These are phyloP conservation scores for Globisporangium solare DNA, from an alignment of 352 stramenopile species.

Conservation along the genomic window DNA sequence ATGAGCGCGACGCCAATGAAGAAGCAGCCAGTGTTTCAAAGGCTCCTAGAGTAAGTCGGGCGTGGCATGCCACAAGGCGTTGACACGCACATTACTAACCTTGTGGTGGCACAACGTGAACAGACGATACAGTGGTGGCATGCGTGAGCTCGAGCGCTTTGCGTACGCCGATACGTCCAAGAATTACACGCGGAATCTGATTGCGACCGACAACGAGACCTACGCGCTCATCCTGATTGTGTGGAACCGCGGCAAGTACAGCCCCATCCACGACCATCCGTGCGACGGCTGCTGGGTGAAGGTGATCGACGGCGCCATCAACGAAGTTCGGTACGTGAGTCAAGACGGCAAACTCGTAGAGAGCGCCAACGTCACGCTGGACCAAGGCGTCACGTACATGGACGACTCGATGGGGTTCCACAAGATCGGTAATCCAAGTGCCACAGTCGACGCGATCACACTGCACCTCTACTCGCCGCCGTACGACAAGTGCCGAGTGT, in stretches of 20 bases:
- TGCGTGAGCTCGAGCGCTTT: constrained; percentile 57
- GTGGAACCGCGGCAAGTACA: constrained; percentile 84
- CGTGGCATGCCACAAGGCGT: neutral
- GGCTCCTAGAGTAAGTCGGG: constrained; percentile 34
- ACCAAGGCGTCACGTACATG: constrained; percentile 45
- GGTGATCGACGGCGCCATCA: constrained; percentile 58
- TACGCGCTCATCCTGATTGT: constrained; percentile 93
- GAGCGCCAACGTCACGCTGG: constrained; percentile 25
- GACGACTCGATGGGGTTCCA: constrained; percentile 76
- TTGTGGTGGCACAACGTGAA: neutral
- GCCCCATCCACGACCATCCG: constrained; percentile 86
- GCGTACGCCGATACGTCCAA: constrained; percentile 62
- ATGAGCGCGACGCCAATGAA: constrained; percentile 25
- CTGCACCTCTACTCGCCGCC: constrained; percentile 85
- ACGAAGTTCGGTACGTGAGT: constrained; percentile 65
- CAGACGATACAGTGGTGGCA: constrained; percentile 36
- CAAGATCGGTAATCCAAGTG: constrained; percentile 71
- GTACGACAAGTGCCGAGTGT: constrained; percentile 75
- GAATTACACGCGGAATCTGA: constrained; percentile 89
- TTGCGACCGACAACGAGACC: constrained; percentile 83
- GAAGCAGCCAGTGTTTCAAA: constrained; percentile 33
- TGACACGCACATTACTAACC: neutral
- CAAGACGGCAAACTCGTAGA: constrained; percentile 21
- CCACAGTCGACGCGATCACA: constrained; percentile 45
- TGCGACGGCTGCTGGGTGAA: constrained; percentile 85